A percentile compares a stretch with the other conserved stretches of the same genome.
Conservation (phyloP, 768 basidiomycete species). For the Suillus ampliporus region DNA sequence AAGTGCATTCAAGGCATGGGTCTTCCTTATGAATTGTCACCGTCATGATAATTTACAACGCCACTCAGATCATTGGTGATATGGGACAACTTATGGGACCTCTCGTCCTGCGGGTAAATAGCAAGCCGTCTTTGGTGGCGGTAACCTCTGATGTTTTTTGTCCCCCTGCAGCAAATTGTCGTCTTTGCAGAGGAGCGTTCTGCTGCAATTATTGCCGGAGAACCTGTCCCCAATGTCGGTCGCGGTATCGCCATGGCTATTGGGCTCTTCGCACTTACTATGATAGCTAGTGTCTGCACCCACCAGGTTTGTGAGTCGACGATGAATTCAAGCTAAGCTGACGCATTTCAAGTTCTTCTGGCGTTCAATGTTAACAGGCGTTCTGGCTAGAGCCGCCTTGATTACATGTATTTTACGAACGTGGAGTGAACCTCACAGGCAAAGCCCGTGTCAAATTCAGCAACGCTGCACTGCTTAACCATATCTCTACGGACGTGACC, state of each 20-base stretch:
- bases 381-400: constrained; percentile 66
- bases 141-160: background rate
- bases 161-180: constrained; percentile 54
- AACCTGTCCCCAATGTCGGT: constrained; percentile 47
- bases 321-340: background rate
- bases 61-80: constrained; percentile 59
- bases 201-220: constrained; percentile 43
- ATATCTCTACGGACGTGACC: constrained; percentile 70
- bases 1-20: constrained; percentile 59
- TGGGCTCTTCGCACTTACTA: constrained; percentile 55
- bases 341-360: constrained; percentile 64
- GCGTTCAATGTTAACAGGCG: constrained; percentile 69
- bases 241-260: constrained; percentile 64
- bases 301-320: constrained; percentile 53
- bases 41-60: background rate
- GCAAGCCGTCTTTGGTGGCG: background rate
- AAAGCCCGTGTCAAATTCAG: constrained; percentile 68
- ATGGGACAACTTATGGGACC: constrained; percentile 66
- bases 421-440: constrained; percentile 66
- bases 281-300: constrained; percentile 60
- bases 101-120: constrained; percentile 58
- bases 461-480: constrained; percentile 65
- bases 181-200: constrained; percentile 58
- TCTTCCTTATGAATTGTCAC: background rate
- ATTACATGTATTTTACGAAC: constrained; percentile 77